Conservation (phyloP, 495 filamentous ascomycete species). For the Podospora comata region DNA sequence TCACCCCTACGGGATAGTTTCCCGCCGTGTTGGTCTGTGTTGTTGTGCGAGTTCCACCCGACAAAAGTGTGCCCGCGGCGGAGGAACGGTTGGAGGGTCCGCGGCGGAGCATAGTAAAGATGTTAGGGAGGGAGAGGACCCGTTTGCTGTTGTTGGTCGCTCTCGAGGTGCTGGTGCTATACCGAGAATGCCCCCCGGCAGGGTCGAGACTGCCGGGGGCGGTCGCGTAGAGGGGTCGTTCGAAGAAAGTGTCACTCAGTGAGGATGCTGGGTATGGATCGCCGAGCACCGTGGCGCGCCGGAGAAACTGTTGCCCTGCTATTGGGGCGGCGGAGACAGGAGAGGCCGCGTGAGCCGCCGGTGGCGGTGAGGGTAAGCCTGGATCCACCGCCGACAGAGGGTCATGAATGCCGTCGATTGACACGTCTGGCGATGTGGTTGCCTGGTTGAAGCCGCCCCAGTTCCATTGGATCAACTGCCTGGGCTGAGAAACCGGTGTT, state of each 20-base stretch:
- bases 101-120: slow-evolving; percentile 24
- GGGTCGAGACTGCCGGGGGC: background rate
- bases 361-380: background rate
- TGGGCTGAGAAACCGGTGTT: background rate
- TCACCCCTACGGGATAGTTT: background rate
- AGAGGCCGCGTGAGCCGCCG: background rate
- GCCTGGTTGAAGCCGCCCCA: slow-evolving; percentile 33
- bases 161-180: background rate
- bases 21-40: slow-evolving; percentile 34
- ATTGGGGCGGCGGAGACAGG: background rate
- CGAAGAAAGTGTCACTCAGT: background rate
- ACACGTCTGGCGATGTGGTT: slow-evolving; percentile 5
- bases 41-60: slow-evolving; percentile 27
- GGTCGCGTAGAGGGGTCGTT: background rate
- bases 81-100: slow-evolving; percentile 18
- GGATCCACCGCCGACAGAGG: slow-evolving; percentile 10
- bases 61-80: background rate
- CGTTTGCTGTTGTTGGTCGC: background rate
- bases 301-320: background rate
- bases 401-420: slow-evolving; percentile 21
- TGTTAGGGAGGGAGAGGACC: slow-evolving; percentile 24
- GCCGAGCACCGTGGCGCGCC: background rate
- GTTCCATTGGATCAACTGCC: slow-evolving; percentile 37
- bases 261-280: background rate
- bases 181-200: background rate